These are phyloP conservation scores for Bryoerythrophyllum caledonicum DNA, from an alignment of 225 moss, liverwort and hornwort genomes.

Conservation along the genomic window DNA sequence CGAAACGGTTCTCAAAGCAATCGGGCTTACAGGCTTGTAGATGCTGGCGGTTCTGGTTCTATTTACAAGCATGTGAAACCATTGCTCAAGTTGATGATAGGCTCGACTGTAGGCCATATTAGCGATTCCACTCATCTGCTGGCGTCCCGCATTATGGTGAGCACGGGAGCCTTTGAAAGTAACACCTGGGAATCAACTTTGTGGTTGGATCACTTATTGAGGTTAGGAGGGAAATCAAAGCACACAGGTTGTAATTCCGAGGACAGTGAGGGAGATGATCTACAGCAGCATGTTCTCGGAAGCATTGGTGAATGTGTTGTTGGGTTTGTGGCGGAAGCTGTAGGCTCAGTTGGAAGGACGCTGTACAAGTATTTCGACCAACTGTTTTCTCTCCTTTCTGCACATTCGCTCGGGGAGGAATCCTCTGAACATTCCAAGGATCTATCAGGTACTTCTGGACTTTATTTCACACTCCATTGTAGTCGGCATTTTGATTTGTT, in stretches of 20 bases:
- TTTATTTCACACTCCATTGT: slow-evolving; percentile 8
- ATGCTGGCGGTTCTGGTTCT: slow-evolving; percentile 53
- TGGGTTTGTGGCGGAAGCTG: slow-evolving; percentile 73
- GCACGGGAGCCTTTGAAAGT: slow-evolving; percentile 84
- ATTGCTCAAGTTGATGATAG: slow-evolving; percentile 66
- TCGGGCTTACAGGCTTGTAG: slow-evolving; percentile 25
- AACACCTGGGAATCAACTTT: slow-evolving; percentile 64
- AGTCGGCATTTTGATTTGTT: neutral
- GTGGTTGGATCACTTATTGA: slow-evolving; percentile 79
- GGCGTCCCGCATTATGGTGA: slow-evolving; percentile 64
- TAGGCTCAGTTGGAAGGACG: slow-evolving; percentile 64
- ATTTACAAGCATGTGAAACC: slow-evolving; percentile 76
- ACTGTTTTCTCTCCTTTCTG: slow-evolving; percentile 65
- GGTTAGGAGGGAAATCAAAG: slow-evolving; percentile 30
- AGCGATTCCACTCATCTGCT: slow-evolving; percentile 55
- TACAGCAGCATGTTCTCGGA: slow-evolving; percentile 31
- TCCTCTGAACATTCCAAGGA: slow-evolving; percentile 24
- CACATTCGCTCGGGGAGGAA: slow-evolving; percentile 43
- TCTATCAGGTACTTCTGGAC: slow-evolving; percentile 45
- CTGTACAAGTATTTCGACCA: slow-evolving; percentile 77
- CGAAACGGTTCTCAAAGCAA: slow-evolving; percentile 26
- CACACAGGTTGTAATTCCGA: slow-evolving; percentile 18
- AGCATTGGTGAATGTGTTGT: slow-evolving; percentile 53
- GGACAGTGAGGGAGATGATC: slow-evolving; percentile 28
- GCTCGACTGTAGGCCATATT: slow-evolving; percentile 51